Evolutionary conservation across 352 stramenopile species (phyloP), one percentile per base, ranked within the genome.

Genomic region (Phytopythium kandeliae): DNA sequence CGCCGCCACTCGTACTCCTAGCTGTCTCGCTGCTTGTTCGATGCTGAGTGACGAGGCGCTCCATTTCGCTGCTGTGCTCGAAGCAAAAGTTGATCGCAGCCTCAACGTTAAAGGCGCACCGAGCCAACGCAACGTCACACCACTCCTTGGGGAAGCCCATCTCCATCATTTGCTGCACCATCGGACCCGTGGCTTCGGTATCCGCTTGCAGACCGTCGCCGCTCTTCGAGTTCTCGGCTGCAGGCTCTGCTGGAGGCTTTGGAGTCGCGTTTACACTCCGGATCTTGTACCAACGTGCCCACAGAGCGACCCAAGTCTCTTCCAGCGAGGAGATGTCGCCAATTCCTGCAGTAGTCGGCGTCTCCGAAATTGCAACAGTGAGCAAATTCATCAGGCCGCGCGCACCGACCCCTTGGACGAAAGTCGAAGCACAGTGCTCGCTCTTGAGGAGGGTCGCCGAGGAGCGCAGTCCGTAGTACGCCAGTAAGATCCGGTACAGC

Each of bases 151-250:
- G 85, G 47, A 97, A 96, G 25, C 88, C 88, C 85, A 97, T 97
- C 48, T 97, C 88, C 86, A 97, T 95, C 87, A 97, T 96, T 60
- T 95, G 85, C 56, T 93, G 85, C 15, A 92, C 80, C 69, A 93
- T 86, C 28, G 80, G 73, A 15, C 78, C 82, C 4, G 74, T 67
- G 13, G 67, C 58, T 16, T 51, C 25, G 15, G 64, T 69, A 15
- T 71, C 60, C 11, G 61, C 43, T 48, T 63, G 59, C n/a, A 57
- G 47, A 30, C 33, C 34, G 24, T 75, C 57, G 16, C 15, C 56
- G 48, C 48, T 38, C 21, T 73, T 69, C 19, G 33, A 58, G n/a
- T 73, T 78, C 19, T 61, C 63, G 31, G 58, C 31, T 5, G 43
- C 61, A 15, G 26, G 34, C 36, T 64, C 31, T 30, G 24, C 41